A percentile compares a stretch with the other conserved stretches of the same genome.
phyloP scores from a whole-genome alignment of 441 rosid genomes.

The Manihot esculenta region DNA sequence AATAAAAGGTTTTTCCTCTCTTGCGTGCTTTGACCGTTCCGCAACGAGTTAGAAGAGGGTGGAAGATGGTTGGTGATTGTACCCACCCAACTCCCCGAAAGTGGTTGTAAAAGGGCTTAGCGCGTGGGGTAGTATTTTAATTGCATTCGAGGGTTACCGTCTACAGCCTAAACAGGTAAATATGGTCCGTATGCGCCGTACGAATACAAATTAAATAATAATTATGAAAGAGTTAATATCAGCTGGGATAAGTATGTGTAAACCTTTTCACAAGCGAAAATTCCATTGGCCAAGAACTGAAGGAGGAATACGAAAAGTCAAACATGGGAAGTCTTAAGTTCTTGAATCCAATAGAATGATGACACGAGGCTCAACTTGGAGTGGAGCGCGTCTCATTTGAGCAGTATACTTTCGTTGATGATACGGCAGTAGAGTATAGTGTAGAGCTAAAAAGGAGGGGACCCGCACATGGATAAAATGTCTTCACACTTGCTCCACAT shows the following conservation, averaged over 20 bases:
- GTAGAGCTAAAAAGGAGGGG: conserved; percentile 9
- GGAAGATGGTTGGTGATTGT: too few species aligned
- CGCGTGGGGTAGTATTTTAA: conserved; percentile 39
- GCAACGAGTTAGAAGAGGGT: too few species aligned
- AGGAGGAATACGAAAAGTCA: not conserved
- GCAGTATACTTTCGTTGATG: conserved; percentile 1
- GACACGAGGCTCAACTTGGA: conserved; percentile 3
- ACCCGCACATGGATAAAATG: conserved; percentile 19
- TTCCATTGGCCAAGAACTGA: not conserved
- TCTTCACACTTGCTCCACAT: conserved; percentile 8
- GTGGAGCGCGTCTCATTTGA: not conserved
- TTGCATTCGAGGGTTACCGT: conserved; percentile 28
- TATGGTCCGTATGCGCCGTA: conserved; percentile 54
- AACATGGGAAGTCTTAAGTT: not conserved
- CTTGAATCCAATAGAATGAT: not conserved
- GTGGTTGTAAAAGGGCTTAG: conserved; percentile 15
- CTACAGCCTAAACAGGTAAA: conserved; percentile 30
- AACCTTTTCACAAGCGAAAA: not conserved
- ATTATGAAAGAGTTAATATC: conserved; percentile 8
- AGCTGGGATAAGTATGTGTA: conserved; percentile 12
- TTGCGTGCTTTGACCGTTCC: too few species aligned
- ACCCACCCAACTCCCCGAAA: not conserved
- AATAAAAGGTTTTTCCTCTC: too few species aligned
- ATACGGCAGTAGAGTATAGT: conserved; percentile 7
- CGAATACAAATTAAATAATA: conserved; percentile 37